phyloP scores from a whole-genome alignment of 805 yeast genomes.

The Schwanniomyces vanrijiae region DNA sequence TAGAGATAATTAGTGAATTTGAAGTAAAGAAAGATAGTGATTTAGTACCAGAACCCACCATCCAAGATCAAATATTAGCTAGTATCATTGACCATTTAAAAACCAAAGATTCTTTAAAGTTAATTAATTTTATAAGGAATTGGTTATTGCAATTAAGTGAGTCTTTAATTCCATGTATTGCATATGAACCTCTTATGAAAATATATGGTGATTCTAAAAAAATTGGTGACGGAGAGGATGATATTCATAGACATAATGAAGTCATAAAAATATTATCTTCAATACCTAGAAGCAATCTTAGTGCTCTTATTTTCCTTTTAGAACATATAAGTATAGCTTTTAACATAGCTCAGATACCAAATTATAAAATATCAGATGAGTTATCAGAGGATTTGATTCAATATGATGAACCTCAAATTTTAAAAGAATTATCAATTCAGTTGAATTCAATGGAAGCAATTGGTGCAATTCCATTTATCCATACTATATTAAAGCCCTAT shows the following conservation, averaged over 20 bases:
- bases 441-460: constrained; percentile 37
- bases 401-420: constrained; percentile 4
- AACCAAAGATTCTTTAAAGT: constrained; percentile 1
- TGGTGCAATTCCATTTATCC: constrained; percentile 41
- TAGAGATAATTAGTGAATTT: constrained; percentile 19
- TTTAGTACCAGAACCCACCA: constrained; percentile 15
- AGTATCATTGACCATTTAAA: constrained; percentile 13
- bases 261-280: constrained; percentile 26
- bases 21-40: constrained; percentile 8
- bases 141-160: constrained; percentile 44
- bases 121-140: constrained; percentile 34
- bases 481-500: constrained; percentile 41
- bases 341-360: constrained; percentile 19
- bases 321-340: constrained; percentile 33
- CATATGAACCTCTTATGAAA: constrained; percentile 31
- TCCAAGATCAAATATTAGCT: constrained; percentile 23
- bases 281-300: constrained; percentile 40
- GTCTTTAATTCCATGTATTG: constrained; percentile 41
- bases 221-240: constrained; percentile 9
- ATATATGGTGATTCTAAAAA: constrained; percentile 11
- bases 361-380: constrained; percentile 28
- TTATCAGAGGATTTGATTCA: constrained; percentile 12
- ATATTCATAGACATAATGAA: constrained; percentile 10
- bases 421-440: constrained; percentile 6
- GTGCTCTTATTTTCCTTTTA: constrained; percentile 33